Evolutionary conservation across 1,284 basidiomycete genomes (phyloP), one percentile per base, ranked within the genome.

Genomic region (Puccinia novopanici): DNA sequence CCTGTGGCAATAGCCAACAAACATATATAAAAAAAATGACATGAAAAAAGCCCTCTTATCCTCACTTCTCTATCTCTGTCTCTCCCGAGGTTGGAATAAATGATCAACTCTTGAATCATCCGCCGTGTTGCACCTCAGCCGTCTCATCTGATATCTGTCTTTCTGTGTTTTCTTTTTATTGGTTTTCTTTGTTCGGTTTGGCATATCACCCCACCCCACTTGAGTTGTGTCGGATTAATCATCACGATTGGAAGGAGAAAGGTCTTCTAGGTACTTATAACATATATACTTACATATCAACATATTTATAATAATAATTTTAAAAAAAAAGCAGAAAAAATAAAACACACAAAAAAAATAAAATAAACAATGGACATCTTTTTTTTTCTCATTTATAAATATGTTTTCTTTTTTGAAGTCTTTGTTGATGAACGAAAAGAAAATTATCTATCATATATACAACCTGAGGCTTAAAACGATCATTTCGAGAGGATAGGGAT

Each of bases 161-260:
- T 50, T 70, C 50, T 70, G 45, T 70, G 40, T 27, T 40, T n/a
- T 40, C 40, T 22, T 67, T 70, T 30, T 50, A 2, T 34, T 34
- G 4, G 34, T 34, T 34, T 34, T 34, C 34, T 34, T 68, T 61
- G 15, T 61, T 63, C 61, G 61, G 61, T 63, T 63, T 63, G 61
- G 61, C 61, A 63, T 63, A 63, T 63, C 61, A 63, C 61, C 61
- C 52, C 15, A 12, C 55, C 30, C 55, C 30, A 34, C 61, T 63
- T 63, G 61, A 63, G 61, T 40, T 63, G 61, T 63, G 61, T 63
- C 19, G 61, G 61, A 63, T 63, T 63, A 10, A 61, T 61, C 61
- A 63, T 63, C 37, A 63, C n/a, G 61, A 63, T 63, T 63, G 61
- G 61, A 63, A 63, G 34, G 61, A 63, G 61, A 63, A 63, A 63